Percentiles rank a stretch among this genome's conserved stretches.
phyloP scores from a whole-genome alignment of 2,329 filamentous ascomycete genomes.

The Cyanodermella asteris region DNA sequence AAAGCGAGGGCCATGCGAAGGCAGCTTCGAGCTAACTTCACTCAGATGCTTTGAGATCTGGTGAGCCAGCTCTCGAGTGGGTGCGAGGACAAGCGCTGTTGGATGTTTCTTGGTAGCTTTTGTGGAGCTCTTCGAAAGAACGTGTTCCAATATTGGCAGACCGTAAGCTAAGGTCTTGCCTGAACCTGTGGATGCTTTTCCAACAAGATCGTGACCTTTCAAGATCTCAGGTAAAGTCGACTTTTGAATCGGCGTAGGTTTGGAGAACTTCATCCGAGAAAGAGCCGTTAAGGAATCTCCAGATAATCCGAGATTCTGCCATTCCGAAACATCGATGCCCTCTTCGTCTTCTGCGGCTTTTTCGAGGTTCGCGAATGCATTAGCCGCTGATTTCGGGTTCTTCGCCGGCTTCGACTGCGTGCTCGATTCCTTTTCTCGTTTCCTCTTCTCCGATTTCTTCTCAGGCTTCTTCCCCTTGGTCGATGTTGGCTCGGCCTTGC shows the following conservation, averaged over 20 bases:
- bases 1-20: conserved; percentile 39
- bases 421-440: conserved; percentile 12
- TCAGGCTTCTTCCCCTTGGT: too few species aligned
- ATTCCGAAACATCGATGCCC: too few species aligned
- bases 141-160: conserved; percentile 68
- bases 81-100: conserved; percentile 63
- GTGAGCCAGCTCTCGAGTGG: conserved; percentile 81
- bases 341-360: conserved; percentile 30
- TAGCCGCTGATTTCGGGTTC: conserved; percentile 12
- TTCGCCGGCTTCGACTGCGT: neutral
- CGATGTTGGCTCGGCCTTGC: too few species aligned
- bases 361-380: conserved; percentile 13
- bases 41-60: conserved; percentile 71
- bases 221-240: conserved; percentile 63
- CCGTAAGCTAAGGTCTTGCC: conserved; percentile 92
- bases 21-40: conserved; percentile 44
- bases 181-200: conserved; percentile 88
- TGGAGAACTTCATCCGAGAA: conserved; percentile 55
- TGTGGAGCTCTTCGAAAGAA: conserved; percentile 18
- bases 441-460: conserved; percentile 10
- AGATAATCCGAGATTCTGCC: conserved; percentile 55
- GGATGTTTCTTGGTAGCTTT: conserved; percentile 26
- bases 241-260: conserved; percentile 64
- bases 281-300: conserved; percentile 49
- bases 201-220: conserved; percentile 72